phyloP scores from a whole-genome alignment of 1,139 yeast genomes.

The Pichia sp. region DNA sequence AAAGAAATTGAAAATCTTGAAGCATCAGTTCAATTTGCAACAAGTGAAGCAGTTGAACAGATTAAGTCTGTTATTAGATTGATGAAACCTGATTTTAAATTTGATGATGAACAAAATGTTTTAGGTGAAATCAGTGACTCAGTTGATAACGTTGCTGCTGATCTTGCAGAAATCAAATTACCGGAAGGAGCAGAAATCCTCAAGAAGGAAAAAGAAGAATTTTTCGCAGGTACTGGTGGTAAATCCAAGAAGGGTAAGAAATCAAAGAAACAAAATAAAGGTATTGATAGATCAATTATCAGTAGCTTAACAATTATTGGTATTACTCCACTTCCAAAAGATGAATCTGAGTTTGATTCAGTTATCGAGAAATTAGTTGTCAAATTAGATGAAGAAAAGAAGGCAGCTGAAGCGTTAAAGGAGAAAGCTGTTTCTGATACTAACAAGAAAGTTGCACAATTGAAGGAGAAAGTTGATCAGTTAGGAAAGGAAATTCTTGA shows the following conservation, averaged over 20 bases:
- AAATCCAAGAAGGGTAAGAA: slow-evolving; percentile 25
- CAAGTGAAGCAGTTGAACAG: slow-evolving; percentile 28
- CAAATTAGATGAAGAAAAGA: slow-evolving; percentile 63
- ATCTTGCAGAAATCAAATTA: slow-evolving; percentile 40
- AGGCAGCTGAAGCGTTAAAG: slow-evolving; percentile 74
- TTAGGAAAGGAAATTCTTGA: slow-evolving; percentile 26
- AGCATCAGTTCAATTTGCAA: slow-evolving; percentile 62
- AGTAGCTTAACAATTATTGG: slow-evolving; percentile 71
- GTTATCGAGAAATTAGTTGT: slow-evolving; percentile 65
- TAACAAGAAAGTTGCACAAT: slow-evolving; percentile 35
- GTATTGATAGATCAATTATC: slow-evolving; percentile 75
- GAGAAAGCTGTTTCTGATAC: slow-evolving; percentile 26
- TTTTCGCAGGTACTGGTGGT: slow-evolving; percentile 41
- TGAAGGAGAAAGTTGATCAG: slow-evolving; percentile 37
- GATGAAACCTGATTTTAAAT: slow-evolving; percentile 9
- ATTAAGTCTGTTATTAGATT: slow-evolving; percentile 6
- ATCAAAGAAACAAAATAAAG: slow-evolving; percentile 36
- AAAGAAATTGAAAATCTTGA: slow-evolving; percentile 58
- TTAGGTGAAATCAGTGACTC: slow-evolving; percentile 4
- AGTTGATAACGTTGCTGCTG: slow-evolving; percentile 31
- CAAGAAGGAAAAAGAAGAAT: slow-evolving; percentile 50
- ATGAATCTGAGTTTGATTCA: slow-evolving; percentile 65
- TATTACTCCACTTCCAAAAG: slow-evolving; percentile 71
- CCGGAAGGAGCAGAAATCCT: slow-evolving; percentile 61
- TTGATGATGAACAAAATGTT: slow-evolving; percentile 6